A percentile compares a stretch with the other conserved stretches of the same genome.
phyloP scores from a whole-genome alignment of 768 basidiomycete genomes.

The Pulveroboletus sp. region DNA sequence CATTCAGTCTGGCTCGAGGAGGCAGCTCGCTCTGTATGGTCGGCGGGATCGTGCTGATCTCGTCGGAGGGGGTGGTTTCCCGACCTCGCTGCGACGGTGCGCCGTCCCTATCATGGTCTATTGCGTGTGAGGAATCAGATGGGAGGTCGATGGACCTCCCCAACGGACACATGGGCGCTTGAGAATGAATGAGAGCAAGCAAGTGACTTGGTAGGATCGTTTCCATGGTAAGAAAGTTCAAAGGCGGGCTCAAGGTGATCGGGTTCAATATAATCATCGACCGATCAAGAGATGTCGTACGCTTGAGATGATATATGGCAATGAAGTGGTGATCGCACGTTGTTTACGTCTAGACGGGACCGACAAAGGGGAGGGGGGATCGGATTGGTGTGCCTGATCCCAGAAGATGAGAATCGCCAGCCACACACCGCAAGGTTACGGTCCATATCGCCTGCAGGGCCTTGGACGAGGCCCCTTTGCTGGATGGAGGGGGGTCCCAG shows the following conservation, averaged over 20 bases:
- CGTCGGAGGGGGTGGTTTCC: neutral
- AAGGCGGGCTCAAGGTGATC: constrained; percentile 13
- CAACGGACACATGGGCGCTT: constrained; percentile 4
- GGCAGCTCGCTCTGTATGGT: too few species aligned
- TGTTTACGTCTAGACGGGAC: constrained; percentile 29
- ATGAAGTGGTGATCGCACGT: constrained; percentile 26
- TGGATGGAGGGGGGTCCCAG: constrained; percentile 3
- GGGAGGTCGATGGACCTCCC: neutral
- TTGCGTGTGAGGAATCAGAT: constrained; percentile 9
- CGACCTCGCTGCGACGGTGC: constrained; percentile 17
- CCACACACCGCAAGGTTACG: constrained; percentile 14
- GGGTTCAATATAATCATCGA: constrained; percentile 14
- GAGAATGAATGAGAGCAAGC: constrained; percentile 1
- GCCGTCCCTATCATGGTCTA: neutral
- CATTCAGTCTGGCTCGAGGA: too few species aligned
- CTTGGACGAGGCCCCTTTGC: neutral
- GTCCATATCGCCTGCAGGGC: constrained; percentile 14
- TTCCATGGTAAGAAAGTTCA: constrained; percentile 28
- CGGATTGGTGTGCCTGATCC: constrained; percentile 27
- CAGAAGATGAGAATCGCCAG: constrained; percentile 19
- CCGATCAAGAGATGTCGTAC: constrained; percentile 28
- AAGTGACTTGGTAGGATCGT: constrained; percentile 14
- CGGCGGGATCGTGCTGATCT: constrained; percentile 9
- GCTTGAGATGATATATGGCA: constrained; percentile 18
- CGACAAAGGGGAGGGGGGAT: constrained; percentile 26